Percentiles rank a stretch among this genome's conserved stretches.
Evolutionary conservation across 768 basidiomycete species (phyloP).

Genomic region (Serendipita sp.): DNA sequence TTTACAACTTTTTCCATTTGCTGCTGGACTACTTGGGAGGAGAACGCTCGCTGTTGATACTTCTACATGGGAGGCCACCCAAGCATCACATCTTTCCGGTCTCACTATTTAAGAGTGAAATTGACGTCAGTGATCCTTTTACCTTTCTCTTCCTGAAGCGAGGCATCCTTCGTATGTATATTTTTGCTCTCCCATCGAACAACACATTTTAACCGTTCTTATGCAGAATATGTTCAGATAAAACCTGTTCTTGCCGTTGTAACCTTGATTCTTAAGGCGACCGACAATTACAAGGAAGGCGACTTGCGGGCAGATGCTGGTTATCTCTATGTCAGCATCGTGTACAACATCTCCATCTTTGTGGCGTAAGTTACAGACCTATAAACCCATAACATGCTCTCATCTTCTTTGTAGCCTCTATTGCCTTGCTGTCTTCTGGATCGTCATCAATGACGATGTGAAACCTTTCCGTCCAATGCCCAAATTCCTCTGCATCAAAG

Average conservation of each 20-base stretch:
- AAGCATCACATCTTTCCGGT: constrained; percentile 77
- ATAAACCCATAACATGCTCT: constrained; percentile 38
- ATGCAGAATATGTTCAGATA: constrained; percentile 85
- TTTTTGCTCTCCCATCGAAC: neutral
- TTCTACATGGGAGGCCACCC: constrained; percentile 79
- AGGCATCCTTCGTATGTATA: constrained; percentile 71
- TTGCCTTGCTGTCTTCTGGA: constrained; percentile 95
- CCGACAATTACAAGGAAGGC: constrained; percentile 81
- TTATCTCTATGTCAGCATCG: constrained; percentile 76
- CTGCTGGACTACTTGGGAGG: constrained; percentile 78
- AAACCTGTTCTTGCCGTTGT: constrained; percentile 78
- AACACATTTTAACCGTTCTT: neutral
- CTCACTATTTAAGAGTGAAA: constrained; percentile 62
- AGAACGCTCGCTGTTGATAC: constrained; percentile 80
- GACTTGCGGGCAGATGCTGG: constrained; percentile 70
- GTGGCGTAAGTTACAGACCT: neutral
- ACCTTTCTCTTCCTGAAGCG: constrained; percentile 87
- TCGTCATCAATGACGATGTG: constrained; percentile 75
- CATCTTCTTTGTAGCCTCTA: constrained; percentile 61
- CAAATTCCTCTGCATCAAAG: constrained; percentile 97
- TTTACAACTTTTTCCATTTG: constrained; percentile 81
- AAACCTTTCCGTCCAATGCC: constrained; percentile 88
- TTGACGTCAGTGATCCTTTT: constrained; percentile 90
- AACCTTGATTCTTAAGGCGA: constrained; percentile 73
- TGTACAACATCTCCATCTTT: constrained; percentile 29